Conservation (phyloP, 345 rosid genomes). For the Dovyalis caffra region DNA sequence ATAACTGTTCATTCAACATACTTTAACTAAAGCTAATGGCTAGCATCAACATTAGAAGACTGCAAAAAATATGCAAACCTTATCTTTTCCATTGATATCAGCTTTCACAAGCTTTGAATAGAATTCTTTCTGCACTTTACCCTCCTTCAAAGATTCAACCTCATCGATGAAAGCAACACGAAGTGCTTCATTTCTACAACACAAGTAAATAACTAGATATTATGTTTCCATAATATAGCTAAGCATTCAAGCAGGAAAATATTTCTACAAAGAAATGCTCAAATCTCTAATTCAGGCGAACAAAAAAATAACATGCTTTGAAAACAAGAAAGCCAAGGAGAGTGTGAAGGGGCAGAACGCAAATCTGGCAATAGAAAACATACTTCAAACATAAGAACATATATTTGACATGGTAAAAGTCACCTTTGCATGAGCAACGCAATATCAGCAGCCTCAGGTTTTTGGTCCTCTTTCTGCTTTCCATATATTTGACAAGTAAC, state of each 20-base stretch:
- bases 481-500: constrained; percentile 98
- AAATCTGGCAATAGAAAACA: too few species aligned
- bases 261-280: neutral
- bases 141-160: constrained; percentile 77
- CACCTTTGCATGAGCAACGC: constrained; percentile 93
- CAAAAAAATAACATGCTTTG: neutral
- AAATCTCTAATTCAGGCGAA: neutral
- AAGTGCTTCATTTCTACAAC: constrained; percentile 90
- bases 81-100: constrained; percentile 93
- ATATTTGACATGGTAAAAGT: constrained; percentile 1
- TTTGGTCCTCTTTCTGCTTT: constrained; percentile 89
- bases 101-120: constrained; percentile 95
- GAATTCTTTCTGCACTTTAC: constrained; percentile 67
- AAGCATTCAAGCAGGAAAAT: neutral
- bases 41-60: constrained; percentile 2
- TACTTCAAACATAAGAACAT: too few species aligned
- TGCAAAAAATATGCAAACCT: constrained; percentile 41
- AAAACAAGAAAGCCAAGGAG: neutral
- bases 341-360: too few species aligned
- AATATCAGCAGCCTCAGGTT: constrained; percentile 92
- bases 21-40: neutral
- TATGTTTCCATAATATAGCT: neutral
- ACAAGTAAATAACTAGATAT: constrained; percentile 19
- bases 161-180: constrained; percentile 94
- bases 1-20: too few species aligned